Evolutionary conservation across 768 basidiomycete species (phyloP), one percentile per base, ranked within the genome.

Genomic region (Suillus fuscotomentosus): DNA sequence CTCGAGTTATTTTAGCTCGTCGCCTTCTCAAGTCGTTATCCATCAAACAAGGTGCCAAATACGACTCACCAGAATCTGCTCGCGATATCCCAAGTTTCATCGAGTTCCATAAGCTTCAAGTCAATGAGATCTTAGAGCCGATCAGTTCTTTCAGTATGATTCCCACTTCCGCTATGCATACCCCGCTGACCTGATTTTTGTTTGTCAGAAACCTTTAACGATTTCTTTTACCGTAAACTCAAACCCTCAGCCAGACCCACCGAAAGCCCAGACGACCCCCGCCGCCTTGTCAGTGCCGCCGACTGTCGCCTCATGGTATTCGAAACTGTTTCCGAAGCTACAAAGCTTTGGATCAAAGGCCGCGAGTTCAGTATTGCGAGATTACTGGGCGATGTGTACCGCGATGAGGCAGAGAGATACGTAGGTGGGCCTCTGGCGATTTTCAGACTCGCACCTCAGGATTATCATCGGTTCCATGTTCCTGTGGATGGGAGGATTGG

Each of bases 281-380:
- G 81, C 56, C 87, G 89, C 9, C 81, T 97, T 14, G 92, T 98
- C 63, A 91, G 89, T 63, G 88, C 87, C n/a, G 97, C 96, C 2
- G 97, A 99, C 79, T 98, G 93, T 72, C 90, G 97, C n/a, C 83
- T 97, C 65, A 95, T 98, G 90, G 87, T 90, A 1, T 99, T 99
- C 75, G 89, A 92, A 75, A 90, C 87, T 0, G 89, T 97, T 9
- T 80, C 77, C 56, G 92, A 94, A 63, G 97, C 97, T 1, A 97
- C 95, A 2, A 81, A 83, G 27, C 79, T 99, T 0, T 99, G 97
- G 97, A 97, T 99, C 78, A 98, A 99, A 72, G 97, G 97, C 3
- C 88, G 95, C 50, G 95, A 97, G 69, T 99, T 99, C 73, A 89
- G 88, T 2, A 83, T 98, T 3, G 83, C 78, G 6, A 84, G 88